A percentile compares a stretch with the other conserved stretches of the same genome.
Evolutionary conservation across 2,329 filamentous ascomycete genomes (phyloP).

Genomic region (Clarireedia sp.): DNA sequence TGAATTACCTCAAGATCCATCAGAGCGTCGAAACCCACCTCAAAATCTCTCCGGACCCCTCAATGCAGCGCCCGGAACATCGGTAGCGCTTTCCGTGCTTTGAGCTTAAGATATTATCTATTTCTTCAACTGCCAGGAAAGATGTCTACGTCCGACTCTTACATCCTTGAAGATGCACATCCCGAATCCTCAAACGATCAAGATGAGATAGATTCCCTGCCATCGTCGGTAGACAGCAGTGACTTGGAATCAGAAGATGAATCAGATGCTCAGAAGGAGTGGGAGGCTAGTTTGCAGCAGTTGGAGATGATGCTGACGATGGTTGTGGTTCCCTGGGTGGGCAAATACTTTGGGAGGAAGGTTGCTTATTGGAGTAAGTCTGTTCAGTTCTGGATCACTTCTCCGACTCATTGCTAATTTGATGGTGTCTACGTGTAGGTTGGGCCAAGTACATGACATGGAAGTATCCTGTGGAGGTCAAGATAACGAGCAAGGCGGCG

Average conservation of each 20-base stretch:
- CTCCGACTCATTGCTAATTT: background rate
- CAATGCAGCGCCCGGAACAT: slow-evolving; percentile 6
- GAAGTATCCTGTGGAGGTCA: slow-evolving; percentile 76
- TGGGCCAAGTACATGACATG: slow-evolving; percentile 94
- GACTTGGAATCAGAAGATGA: slow-evolving; percentile 50
- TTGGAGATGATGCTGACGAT: slow-evolving; percentile 87
- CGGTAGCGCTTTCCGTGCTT: slow-evolving; percentile 8
- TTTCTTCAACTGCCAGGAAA: slow-evolving; percentile 3
- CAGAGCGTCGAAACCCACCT: background rate
- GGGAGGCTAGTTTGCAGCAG: slow-evolving; percentile 90
- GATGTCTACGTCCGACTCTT: slow-evolving; percentile 26
- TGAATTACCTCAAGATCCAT: background rate
- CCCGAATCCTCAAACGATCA: slow-evolving; percentile 47
- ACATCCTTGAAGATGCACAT: slow-evolving; percentile 30
- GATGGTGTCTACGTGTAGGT: slow-evolving; percentile 42
- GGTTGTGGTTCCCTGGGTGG: slow-evolving; percentile 87
- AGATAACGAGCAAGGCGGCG: slow-evolving; percentile 51
- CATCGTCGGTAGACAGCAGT: slow-evolving; percentile 46
- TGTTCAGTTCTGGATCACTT: background rate
- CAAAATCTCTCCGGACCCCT: background rate
- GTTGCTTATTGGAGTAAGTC: slow-evolving; percentile 91
- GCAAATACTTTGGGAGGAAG: slow-evolving; percentile 90
- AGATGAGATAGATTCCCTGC: slow-evolving; percentile 56
- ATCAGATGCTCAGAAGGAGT: slow-evolving; percentile 87
- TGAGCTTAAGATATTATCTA: slow-evolving; percentile 2